Base-by-base conservation (phyloP, 2,329 filamentous ascomycete genomes). In the Sclerotinia borealis region DNA sequence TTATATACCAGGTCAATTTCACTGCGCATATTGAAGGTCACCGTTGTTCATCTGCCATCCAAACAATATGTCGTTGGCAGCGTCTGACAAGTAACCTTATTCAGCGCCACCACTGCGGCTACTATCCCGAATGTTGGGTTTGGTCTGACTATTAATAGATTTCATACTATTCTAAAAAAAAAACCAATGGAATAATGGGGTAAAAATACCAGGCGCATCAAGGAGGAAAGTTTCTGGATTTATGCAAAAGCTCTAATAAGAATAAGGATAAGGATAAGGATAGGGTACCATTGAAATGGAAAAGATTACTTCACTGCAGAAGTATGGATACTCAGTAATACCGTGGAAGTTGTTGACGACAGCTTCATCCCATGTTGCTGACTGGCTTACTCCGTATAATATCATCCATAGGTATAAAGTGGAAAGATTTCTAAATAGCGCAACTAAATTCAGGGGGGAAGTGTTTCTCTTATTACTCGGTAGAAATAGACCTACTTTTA, bases 21-120 rank as follows among this genome's bases (percentile, higher is more conserved):
- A 41, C 36, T 10, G 13, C 15, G 29, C 29, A 43, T 36, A 36
- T 13, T 13, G 15, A 19, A 31, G 36, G 13, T 34, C 47, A 45
- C 36, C 34, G 27, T 37, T 45, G n/a, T 17, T 27, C 10, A 39
- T 45, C 47, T 45, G 6, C n/a, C 27, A 43, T 9, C 48, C n/a
- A 54, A 54, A 52, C 47, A 61, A 61, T 27, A 27, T 52, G 59
- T 54, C 48, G 59, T 54, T 61, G 59, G 37, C 47, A 34, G 49
- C 47, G 48, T 61, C 59, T 43, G 36, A 43, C 48, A 45, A 25
- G 45, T 50, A 6, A 45, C 41, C 15, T 47, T 58, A 34, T 45
- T 50, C 56, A 37, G 45, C 59, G 37, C 48, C 48, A 61, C 37
- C n/a, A 25, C 36, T 43, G 36, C 48, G 59, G 48, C 59, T 54